A percentile compares a stretch with the other conserved stretches of the same genome.
These are phyloP conservation scores for Phytophthora podocarpi DNA, from an alignment of 352 stramenopile species.

Conservation along the genomic window DNA sequence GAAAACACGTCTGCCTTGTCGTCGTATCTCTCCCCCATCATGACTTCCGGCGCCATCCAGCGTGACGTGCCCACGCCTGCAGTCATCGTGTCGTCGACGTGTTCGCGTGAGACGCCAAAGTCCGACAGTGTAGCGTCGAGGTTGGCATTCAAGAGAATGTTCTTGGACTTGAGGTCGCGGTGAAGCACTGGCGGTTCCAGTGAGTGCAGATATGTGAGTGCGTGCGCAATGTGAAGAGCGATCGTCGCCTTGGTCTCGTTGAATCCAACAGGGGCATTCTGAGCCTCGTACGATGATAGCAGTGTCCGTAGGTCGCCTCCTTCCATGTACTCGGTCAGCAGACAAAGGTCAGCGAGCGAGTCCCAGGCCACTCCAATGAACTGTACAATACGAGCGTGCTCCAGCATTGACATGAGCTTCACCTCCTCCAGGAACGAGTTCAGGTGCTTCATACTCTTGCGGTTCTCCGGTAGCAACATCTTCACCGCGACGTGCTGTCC, in stretches of 20 bases:
- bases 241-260: constrained; percentile 39
- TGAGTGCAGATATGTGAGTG: constrained; percentile 49
- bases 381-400: constrained; percentile 47
- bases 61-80: constrained; percentile 41
- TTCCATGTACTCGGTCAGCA: constrained; percentile 59
- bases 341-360: constrained; percentile 42
- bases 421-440: constrained; percentile 39
- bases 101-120: constrained; percentile 45
- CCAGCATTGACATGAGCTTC: constrained; percentile 39
- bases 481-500: constrained; percentile 34
- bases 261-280: constrained; percentile 24
- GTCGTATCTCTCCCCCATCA: constrained; percentile 49
- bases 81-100: constrained; percentile 41
- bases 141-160: constrained; percentile 33
- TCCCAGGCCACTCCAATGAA: constrained; percentile 63
- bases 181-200: constrained; percentile 36
- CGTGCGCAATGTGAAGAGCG: constrained; percentile 37
- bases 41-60: constrained; percentile 56
- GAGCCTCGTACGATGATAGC: constrained; percentile 40
- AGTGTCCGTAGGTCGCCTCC: constrained; percentile 41
- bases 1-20: constrained; percentile 56
- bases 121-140: constrained; percentile 41
- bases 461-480: constrained; percentile 42
- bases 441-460: constrained; percentile 39
- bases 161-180: constrained; percentile 43